Evolutionary conservation across 192 early-diverging fungal genomes (phyloP), one percentile per base, ranked within the genome.

Genomic region (Backusella psychrophila): DNA sequence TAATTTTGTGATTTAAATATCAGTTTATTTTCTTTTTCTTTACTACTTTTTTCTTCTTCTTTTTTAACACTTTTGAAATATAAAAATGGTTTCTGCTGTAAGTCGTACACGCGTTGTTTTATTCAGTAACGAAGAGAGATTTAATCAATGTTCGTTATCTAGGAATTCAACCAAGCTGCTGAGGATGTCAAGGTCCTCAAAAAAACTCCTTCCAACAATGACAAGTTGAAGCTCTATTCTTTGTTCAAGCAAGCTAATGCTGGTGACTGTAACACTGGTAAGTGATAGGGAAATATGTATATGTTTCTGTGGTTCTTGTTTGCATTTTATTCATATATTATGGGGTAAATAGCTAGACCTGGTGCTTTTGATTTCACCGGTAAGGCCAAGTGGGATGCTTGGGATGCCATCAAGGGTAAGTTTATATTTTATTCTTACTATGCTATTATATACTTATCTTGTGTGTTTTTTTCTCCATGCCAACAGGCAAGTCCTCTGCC

Each of bases 241-340:
- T 86, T 91, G 69, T 98, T 85, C 94, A 98, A 98, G 93, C 95
- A 96, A 81, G 88, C 87, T 36, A 94, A 88, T 78, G 79, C 89
- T 66, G 96, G 96, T 75, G 89, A 95, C 81, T 90, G 90, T 85
- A 76, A 78, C 35, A 93, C 93, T 34, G 14, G 86, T 87, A 85
- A 68, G 83, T 69, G 29, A 63, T 63, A 11, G 12, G 26, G 21
- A 4, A 29, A 23, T 8, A 3, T 63, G 11, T 63, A 23, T 29
- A 3, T 29, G 26, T 3, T 29, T 33, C 3, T 33, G 33, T 33
- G 2, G 33, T 33, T 33, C 33, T 33, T 33, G 33, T 33, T 49
- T 19, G 26, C 35, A 69, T 31, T 63, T 63, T 63, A 63, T 63
- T 11, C n/a, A 56, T 56, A 23, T 56, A 56, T 11, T 21, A 29